Evolutionary conservation across 2,329 filamentous ascomycete genomes (phyloP), one percentile per base, ranked within the genome.

Genomic region (Clarireedia hainanense): DNA sequence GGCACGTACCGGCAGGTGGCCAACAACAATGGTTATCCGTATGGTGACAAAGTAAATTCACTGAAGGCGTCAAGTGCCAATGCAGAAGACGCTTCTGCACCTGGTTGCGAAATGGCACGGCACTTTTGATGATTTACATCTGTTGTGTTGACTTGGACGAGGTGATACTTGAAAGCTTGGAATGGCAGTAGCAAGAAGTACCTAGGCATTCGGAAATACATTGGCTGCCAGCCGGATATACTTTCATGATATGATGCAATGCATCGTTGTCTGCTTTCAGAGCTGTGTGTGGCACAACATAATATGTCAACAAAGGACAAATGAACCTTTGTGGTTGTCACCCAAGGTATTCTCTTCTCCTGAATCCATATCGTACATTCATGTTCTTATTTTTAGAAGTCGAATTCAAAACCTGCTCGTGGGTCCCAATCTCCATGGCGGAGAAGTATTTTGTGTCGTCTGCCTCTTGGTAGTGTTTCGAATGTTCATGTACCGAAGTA

Each of bases 211-310:
- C 39, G 17, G 5, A 20, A n/a, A 17, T 42, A 42, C 39, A 20
- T 42, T 12, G 30, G 30, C 30, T 34, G 30, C 37, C 47, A 26
- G 20, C 30, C 47, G 30, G 17, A 52, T 46, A 15, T 36, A 26
- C 14, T 36, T 47, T 6, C 40, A 10, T 36, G 4, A 37, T 24
- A 50, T 40, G 26, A 9, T 34, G 34, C n/a, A 20, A 50, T 47
- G 43, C 34, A 53, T 34, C 2, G 3, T 30, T 12, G 10, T 30
- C 51, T 53, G 51, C 47, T 53, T 53, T 53, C 43, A 45, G 51
- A 48, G 51, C 39, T 42, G 23, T 17, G 3, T 27, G 24, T 34
- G 2, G n/a, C 48, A 36, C 48, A n/a, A 27, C 27, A 49, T 46
- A 24, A 27, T 24, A 49, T 46, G n/a, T 23, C 34, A 48, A 49